Conservation (phyloP, 208 protist genomes). For the Acanthamoeba divionensis region DNA sequence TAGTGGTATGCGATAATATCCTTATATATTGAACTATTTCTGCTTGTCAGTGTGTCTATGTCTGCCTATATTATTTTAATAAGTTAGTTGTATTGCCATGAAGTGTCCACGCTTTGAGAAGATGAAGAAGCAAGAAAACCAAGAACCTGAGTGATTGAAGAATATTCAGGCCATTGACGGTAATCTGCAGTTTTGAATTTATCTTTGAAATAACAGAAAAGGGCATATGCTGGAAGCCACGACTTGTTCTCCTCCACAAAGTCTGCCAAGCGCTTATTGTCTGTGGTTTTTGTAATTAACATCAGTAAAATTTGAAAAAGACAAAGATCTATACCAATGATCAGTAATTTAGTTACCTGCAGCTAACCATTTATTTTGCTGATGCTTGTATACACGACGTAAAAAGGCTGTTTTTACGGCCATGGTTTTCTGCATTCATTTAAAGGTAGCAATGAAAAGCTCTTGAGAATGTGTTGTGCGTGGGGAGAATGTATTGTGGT, state of each 20-base stretch:
- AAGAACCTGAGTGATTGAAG: neutral
- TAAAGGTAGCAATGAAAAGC: too few species aligned
- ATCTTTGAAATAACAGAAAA: conserved; percentile 72
- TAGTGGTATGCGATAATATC: conserved; percentile 68
- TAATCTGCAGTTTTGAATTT: conserved; percentile 65
- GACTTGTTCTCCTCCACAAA: conserved; percentile 64
- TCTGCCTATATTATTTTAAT: neutral
- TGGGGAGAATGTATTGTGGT: neutral
- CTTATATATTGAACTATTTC: conserved; percentile 26
- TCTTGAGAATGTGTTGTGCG: neutral
- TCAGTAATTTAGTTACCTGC: too few species aligned
- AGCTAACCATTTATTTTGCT: too few species aligned
- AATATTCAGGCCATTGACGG: conserved; percentile 68
- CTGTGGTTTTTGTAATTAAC: too few species aligned
- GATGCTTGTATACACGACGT: too few species aligned
- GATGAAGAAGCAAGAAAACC: neutral
- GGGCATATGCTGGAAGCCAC: conserved; percentile 77
- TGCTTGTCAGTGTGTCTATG: conserved; percentile 54
- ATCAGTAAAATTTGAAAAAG: too few species aligned
- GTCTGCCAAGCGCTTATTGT: too few species aligned
- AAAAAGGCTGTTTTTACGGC: too few species aligned
- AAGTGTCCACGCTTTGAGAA: neutral
- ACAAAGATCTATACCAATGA: too few species aligned
- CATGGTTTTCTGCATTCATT: too few species aligned
- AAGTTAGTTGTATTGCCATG: too few species aligned